Percentiles rank a stretch among this genome's conserved stretches.
phyloP scores from a whole-genome alignment of 2,329 filamentous ascomycete genomes.

The Ascochyta pisi region DNA sequence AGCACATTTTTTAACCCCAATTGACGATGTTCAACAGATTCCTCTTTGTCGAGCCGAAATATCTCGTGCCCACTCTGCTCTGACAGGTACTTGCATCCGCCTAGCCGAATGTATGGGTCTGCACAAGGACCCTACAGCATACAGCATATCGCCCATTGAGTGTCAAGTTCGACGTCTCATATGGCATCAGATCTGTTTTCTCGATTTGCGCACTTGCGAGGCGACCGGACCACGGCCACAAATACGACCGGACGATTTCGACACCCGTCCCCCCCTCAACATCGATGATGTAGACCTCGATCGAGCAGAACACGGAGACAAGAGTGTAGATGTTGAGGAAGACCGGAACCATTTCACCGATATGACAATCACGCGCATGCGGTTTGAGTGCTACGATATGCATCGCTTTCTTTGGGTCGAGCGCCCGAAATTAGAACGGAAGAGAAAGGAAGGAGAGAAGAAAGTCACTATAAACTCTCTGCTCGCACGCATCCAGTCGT shows the following conservation, averaged over 20 bases:
- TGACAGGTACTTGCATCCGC: conserved; percentile 74
- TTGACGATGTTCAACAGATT: conserved; percentile 56
- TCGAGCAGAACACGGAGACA: conserved; percentile 31
- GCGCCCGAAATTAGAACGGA: conserved; percentile 66
- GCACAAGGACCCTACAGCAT: conserved; percentile 72
- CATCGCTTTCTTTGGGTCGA: conserved; percentile 74
- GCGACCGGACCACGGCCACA: conserved; percentile 74
- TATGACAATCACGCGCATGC: conserved; percentile 70
- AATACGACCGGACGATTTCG: conserved; percentile 77
- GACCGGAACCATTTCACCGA: conserved; percentile 68
- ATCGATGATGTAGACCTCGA: conserved; percentile 70
- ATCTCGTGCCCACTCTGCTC: conserved; percentile 74
- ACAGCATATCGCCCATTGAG: conserved; percentile 70
- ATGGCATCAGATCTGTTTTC: conserved; percentile 80
- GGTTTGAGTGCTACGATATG: conserved; percentile 77
- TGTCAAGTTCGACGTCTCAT: conserved; percentile 74
- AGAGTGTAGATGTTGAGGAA: conserved; percentile 50
- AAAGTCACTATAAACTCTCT: conserved; percentile 62
- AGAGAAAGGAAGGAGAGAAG: conserved; percentile 27
- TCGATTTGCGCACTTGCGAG: conserved; percentile 77
- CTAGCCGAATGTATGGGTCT: conserved; percentile 81
- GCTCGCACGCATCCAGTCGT: conserved; percentile 72
- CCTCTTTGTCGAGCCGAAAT: conserved; percentile 75
- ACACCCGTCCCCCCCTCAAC: conserved; percentile 75
- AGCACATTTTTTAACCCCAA: not conserved